Evolutionary conservation across 768 basidiomycete genomes (phyloP).

Genomic region (Mycena vulgaris): DNA sequence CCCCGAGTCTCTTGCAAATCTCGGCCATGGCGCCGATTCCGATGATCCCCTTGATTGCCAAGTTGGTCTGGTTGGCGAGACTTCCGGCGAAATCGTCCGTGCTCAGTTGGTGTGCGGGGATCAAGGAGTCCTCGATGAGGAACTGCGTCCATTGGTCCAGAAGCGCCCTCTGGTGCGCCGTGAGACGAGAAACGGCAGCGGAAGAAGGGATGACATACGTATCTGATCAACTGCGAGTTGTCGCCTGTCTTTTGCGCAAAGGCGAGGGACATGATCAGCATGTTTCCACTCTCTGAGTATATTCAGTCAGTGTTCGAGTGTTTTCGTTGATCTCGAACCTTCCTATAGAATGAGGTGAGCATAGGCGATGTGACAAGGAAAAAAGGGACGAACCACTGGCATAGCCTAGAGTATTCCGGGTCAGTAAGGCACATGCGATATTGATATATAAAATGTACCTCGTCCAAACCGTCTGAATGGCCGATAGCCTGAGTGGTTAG

Average conservation of each 20-base stretch:
- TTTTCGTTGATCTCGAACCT: background rate
- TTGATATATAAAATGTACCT: too few species aligned
- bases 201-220: constrained; percentile 55
- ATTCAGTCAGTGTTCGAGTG: background rate
- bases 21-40: constrained; percentile 77
- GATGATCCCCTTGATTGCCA: constrained; percentile 80
- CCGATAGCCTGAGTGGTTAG: constrained; percentile 54
- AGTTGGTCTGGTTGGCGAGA: constrained; percentile 75
- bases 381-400: constrained; percentile 48
- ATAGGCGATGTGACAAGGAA: background rate
- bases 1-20: constrained; percentile 62
- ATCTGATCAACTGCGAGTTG: constrained; percentile 62
- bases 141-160: constrained; percentile 78
- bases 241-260: constrained; percentile 71
- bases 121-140: constrained; percentile 66
- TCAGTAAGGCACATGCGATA: too few species aligned
- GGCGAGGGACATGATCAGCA: constrained; percentile 80
- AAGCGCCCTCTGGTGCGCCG: constrained; percentile 48
- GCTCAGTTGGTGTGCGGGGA: constrained; percentile 69
- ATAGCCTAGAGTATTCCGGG: too few species aligned
- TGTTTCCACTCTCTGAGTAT: constrained; percentile 77
- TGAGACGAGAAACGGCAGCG: background rate
- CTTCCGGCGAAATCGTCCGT: constrained; percentile 69
- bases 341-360: background rate
- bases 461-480: constrained; percentile 65